Evolutionary conservation across 371 early-diverging fungal genomes (phyloP), one percentile per base, ranked within the genome.

Genomic region (Entomophthora muscae): DNA sequence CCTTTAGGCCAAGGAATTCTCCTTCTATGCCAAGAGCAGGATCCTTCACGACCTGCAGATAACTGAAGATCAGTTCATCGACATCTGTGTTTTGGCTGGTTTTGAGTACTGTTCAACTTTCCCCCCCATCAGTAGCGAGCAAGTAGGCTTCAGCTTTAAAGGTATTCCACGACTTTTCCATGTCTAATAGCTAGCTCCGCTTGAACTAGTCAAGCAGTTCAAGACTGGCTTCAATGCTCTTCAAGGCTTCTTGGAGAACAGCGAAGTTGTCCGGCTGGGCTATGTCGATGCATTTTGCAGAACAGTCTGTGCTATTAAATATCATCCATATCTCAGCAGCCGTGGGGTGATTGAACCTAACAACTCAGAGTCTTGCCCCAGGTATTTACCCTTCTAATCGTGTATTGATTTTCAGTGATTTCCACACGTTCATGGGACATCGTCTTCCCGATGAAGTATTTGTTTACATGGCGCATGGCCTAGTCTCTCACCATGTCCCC

Each of bases 361-460:
- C 62, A 82, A 86, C 66, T 65, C 71, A 23, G 84, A 82, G 5
- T 68, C 76, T 23, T 81, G 83, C 30, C 86, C 86, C 1, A 52
- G 28, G 64, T 64, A 65, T 33, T 33, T 21, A 30, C 13, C 28
- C 30, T 57, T 21, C n/a, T 13, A 32, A 32, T 30, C 26, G 13
- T 21, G 21, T 58, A 32, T 21, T 23, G 13, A 69, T 67, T 23
- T 74, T 70, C 30, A 83, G 76, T 57, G 91, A 91, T 68, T 77
- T 91, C 42, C 91, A 91, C 64, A 87, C 87, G 63, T 81, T 89
- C 32, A 83, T 91, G 63, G 91, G 90, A 10, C 83, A 83, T 66
- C 79, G 87, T 29, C 73, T 90, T 60, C 90, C 91, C 0, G 81
- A 82, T 55, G 81, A 80, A 30, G 71, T 85, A 21, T 90, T 88